A percentile compares a stretch with the other conserved stretches of the same genome.
Evolutionary conservation across 257 asterid species (phyloP).

Genomic region (Orobanche coerulescens): DNA sequence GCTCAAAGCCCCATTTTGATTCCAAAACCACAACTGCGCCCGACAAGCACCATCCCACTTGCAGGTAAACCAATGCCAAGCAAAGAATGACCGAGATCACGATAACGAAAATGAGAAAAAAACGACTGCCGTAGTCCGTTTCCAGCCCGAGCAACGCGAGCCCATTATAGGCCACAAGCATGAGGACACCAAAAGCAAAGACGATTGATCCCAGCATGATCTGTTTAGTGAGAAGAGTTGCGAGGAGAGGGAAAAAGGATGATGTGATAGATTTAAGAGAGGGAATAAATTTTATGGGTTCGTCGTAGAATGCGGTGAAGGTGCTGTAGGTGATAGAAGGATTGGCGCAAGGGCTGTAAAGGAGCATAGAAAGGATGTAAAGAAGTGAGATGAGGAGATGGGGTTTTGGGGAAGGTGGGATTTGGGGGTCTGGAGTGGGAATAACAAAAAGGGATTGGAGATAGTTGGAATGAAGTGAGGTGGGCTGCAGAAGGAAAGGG

Average conservation of each 20-base stretch:
- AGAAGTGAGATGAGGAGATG: conserved; percentile 21
- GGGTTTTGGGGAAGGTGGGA: background rate
- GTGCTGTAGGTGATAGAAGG: conserved; percentile 52
- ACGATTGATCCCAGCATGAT: conserved; percentile 5
- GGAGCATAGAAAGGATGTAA: conserved; percentile 20
- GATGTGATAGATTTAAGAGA: conserved; percentile 41
- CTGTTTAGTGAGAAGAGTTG: conserved; percentile 18
- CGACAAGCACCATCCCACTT: conserved; percentile 39
- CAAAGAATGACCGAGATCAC: background rate
- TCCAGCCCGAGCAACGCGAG: conserved; percentile 28
- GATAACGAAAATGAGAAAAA: conserved; percentile 15
- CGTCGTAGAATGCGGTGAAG: conserved; percentile 45
- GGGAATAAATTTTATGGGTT: conserved; percentile 38
- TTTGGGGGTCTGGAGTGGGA: conserved; percentile 10
- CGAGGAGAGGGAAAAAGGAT: conserved; percentile 39
- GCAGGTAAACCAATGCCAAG: conserved; percentile 25
- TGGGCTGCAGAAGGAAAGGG: conserved; percentile 32
- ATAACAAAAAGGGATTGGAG: conserved; percentile 24
- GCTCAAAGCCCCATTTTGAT: conserved; percentile 52
- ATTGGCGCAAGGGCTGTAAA: conserved; percentile 33
- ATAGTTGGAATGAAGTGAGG: conserved; percentile 21
- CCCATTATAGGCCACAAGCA: background rate
- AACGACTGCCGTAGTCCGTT: conserved; percentile 17
- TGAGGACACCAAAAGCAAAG: background rate
- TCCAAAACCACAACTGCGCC: conserved; percentile 53